Conservation (phyloP, 2,329 filamentous ascomycete species). For the Plectosphaerella cucumerina region DNA sequence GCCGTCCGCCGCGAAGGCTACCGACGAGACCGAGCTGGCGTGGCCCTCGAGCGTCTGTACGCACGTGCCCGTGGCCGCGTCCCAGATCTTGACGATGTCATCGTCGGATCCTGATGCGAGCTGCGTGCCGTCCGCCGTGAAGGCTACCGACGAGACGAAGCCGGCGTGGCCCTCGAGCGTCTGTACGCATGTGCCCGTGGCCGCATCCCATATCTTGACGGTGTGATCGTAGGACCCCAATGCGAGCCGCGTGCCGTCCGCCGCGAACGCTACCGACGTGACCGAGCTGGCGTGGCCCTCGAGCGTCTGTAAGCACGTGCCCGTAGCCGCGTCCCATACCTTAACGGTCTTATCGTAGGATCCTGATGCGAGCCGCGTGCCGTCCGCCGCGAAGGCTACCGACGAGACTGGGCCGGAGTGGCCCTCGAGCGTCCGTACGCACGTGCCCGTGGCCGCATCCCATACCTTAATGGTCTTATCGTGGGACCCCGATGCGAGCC, state of each 20-base stretch:
- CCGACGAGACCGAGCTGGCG: conserved; percentile 5
- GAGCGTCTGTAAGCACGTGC: conserved; percentile 13
- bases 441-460: conserved; percentile 5
- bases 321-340: background rate
- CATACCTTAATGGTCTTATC: conserved; percentile 10
- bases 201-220: background rate
- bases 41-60: background rate
- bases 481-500: conserved; percentile 8
- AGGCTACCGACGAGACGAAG: conserved; percentile 8
- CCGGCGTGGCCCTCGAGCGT: conserved; percentile 14
- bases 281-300: conserved; percentile 10
- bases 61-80: background rate
- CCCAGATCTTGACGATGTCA: no score
- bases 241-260: conserved; percentile 11
- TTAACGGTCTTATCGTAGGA: conserved; percentile 6
- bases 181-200: conserved; percentile 6
- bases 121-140: conserved; percentile 13
- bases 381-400: conserved; percentile 11
- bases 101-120: conserved; percentile 10
- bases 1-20: conserved; percentile 12
- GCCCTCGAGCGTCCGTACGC: conserved; percentile 12
- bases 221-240: conserved; percentile 7
- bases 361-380: background rate
- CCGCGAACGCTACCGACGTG: conserved; percentile 13
- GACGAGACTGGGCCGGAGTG: conserved; percentile 9